Conservation (phyloP, 140 eudicot genomes). For the Oenanthe javanica region DNA sequence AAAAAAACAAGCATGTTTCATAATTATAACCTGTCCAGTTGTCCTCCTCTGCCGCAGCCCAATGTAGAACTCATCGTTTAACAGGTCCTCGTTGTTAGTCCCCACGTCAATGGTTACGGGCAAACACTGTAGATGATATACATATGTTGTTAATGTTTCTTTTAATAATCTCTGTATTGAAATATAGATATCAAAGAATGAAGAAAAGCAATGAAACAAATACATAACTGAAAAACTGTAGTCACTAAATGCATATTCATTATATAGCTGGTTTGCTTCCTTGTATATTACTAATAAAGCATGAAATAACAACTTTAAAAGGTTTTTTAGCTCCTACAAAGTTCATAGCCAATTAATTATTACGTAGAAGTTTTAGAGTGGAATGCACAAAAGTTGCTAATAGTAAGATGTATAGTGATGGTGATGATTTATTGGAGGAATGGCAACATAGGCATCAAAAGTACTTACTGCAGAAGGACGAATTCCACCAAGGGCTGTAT, state of each 20-base stretch:
- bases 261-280: background rate
- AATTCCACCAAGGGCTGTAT: constrained; percentile 15
- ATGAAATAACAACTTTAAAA: background rate
- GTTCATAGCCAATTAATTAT: background rate
- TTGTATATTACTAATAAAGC: background rate
- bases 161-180: background rate
- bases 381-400: background rate
- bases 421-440: background rate
- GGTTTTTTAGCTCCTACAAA: background rate
- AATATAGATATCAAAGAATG: background rate
- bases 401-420: background rate
- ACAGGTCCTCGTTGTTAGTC: constrained; percentile 68
- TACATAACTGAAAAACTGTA: background rate
- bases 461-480: constrained; percentile 14
- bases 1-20: background rate
- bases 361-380: background rate
- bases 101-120: constrained; percentile 93
- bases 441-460: background rate
- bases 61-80: constrained; percentile 81
- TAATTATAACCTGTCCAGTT: constrained; percentile 57
- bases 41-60: constrained; percentile 84
- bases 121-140: constrained; percentile 50
- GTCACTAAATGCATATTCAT: background rate
- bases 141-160: background rate
- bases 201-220: background rate